Evolutionary conservation across 2,329 filamentous ascomycete genomes (phyloP).

Genomic region (Aureobasidium sp.): DNA sequence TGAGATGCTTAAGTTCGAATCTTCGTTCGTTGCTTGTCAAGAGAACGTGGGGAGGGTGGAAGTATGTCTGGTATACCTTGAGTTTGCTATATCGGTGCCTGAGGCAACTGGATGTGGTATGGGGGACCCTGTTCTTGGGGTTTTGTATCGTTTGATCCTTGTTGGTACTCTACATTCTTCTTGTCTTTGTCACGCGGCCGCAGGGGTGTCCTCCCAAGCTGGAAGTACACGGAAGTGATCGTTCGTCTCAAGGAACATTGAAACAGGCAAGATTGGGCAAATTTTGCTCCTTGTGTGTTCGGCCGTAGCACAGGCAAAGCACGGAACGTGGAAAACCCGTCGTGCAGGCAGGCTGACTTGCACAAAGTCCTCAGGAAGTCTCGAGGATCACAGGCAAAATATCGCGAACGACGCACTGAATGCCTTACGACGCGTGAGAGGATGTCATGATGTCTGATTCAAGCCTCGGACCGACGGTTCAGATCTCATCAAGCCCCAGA

Average conservation of each 20-base stretch:
- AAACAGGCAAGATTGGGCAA: not conserved
- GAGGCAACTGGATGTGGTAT: not conserved
- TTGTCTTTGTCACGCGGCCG: not conserved
- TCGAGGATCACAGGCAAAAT: not conserved
- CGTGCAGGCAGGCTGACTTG: not conserved
- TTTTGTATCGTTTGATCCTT: not conserved
- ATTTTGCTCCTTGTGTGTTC: not conserved
- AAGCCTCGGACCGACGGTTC: not conserved
- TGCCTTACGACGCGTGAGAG: not conserved
- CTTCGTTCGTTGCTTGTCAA: not conserved
- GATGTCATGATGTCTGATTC: not conserved
- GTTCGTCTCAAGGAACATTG: not conserved
- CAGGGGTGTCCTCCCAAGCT: not conserved
- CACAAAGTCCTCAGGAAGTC: not conserved
- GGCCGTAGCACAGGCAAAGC: not conserved
- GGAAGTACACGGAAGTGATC: not conserved
- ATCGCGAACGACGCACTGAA: not conserved
- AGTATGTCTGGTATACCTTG: not conserved
- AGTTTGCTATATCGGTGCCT: not conserved
- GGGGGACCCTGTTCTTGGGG: not conserved
- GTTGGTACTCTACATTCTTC: not conserved
- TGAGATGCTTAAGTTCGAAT: not conserved
- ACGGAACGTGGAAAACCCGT: not conserved
- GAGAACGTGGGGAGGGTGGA: not conserved
- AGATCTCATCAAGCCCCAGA: not conserved